phyloP scores from a whole-genome alignment of 108 stramenopile genomes.

The Skeletonema tropicum region DNA sequence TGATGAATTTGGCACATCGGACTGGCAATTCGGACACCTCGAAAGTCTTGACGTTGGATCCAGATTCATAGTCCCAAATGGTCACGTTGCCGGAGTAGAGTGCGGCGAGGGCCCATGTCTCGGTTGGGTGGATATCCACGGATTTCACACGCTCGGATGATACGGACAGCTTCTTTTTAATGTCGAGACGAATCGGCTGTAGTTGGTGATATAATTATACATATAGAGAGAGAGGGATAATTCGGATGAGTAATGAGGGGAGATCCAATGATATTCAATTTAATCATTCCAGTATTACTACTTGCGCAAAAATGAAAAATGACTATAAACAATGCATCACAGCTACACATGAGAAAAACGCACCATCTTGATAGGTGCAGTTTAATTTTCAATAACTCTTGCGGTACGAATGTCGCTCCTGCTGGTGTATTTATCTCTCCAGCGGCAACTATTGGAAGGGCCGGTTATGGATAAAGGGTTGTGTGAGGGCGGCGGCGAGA shows the following conservation, averaged over 20 bases:
- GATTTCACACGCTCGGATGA: constrained; percentile 96
- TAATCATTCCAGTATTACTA: not conserved
- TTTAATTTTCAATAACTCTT: too few relatives aligned
- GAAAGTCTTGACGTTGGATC: constrained; percentile 90
- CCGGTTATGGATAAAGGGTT: too few relatives aligned
- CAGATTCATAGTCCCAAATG: constrained; percentile 96
- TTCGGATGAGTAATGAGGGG: not conserved
- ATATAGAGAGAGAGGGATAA: not conserved
- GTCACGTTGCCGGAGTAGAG: constrained; percentile 98
- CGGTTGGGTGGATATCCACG: constrained; percentile 96
- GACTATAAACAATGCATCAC: not conserved
- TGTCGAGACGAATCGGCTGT: constrained; percentile 88
- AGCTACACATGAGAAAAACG: not conserved
- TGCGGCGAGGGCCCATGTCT: constrained; percentile 97
- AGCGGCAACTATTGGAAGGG: too few relatives aligned
- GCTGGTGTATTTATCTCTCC: too few relatives aligned
- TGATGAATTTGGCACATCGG: constrained; percentile 96
- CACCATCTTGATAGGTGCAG: not conserved
- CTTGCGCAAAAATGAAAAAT: not conserved
- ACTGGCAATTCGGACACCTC: constrained; percentile 95
- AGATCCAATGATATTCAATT: not conserved
- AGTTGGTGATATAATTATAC: not conserved
- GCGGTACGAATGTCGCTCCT: too few relatives aligned
- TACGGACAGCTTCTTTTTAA: constrained; percentile 89
- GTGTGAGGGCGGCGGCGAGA: too few relatives aligned